Evolutionary conservation across 2,329 filamentous ascomycete species (phyloP).

Genomic region (Colletotrichum noveboracense): DNA sequence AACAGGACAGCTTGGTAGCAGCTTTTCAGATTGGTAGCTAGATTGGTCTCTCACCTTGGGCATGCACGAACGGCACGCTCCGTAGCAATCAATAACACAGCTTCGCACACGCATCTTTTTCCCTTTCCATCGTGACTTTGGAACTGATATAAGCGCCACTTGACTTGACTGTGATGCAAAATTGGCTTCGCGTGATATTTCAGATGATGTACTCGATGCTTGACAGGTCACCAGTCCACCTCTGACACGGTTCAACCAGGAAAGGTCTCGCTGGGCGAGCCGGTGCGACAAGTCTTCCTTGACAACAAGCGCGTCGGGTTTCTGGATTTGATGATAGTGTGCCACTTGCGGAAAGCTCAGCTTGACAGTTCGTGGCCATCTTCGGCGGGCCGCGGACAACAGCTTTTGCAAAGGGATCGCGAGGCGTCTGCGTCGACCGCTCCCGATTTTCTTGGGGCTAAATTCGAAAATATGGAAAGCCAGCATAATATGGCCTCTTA

Average conservation of each 20-base stretch:
- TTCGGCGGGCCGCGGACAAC: neutral
- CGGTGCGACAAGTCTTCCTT: neutral
- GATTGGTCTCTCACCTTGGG: neutral
- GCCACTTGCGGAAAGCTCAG: neutral
- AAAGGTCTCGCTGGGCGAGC: neutral
- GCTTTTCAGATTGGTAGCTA: neutral
- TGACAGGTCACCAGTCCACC: neutral
- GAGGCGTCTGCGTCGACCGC: neutral
- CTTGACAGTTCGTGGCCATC: neutral
- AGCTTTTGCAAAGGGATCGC: neutral
- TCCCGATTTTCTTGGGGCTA: neutral
- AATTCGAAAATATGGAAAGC: neutral
- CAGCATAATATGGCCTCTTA: rapidly evolving
- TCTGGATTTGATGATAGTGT: neutral
- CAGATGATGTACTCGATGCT: neutral
- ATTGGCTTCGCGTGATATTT: neutral
- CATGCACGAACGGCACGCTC: neutral
- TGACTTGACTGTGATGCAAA: neutral
- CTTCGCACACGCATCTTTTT: neutral
- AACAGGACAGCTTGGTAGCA: neutral
- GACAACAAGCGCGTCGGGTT: neutral
- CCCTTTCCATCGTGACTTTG: neutral
- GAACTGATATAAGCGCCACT: neutral
- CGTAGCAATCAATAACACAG: neutral
- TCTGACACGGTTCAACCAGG: neutral